These are phyloP conservation scores for Mycena vitilis DNA, from an alignment of 768 basidiomycete genomes.

Conservation along the genomic window DNA sequence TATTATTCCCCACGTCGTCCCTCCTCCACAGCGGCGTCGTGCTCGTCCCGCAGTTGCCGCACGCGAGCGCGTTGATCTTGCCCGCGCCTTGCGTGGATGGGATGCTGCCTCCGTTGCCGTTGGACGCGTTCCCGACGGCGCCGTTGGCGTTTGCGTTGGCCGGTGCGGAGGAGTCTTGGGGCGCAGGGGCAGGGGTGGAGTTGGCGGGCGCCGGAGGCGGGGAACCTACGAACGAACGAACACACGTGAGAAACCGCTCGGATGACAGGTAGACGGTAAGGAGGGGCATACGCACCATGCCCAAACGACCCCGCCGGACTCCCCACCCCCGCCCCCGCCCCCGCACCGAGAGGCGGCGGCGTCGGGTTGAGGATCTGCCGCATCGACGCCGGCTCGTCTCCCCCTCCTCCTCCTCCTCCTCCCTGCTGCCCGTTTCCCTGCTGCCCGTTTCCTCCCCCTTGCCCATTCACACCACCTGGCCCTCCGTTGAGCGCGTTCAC, in stretches of 20 bases:
- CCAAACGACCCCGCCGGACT: too few relatives aligned
- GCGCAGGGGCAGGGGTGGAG: background rate
- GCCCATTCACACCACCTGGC: too few relatives aligned
- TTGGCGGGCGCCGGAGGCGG: background rate
- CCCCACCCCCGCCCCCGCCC: too few relatives aligned
- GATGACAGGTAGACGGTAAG: too few relatives aligned
- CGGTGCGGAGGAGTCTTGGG: background rate
- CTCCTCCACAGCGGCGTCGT: constrained; percentile 92
- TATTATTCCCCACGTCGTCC: constrained; percentile 92
- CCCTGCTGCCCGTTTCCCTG: too few relatives aligned
- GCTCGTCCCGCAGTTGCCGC: constrained; percentile 90
- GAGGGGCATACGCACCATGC: too few relatives aligned
- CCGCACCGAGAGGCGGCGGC: constrained; percentile 16
- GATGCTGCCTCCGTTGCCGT: background rate
- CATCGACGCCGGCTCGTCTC: constrained; percentile 32
- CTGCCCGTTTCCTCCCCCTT: too few relatives aligned
- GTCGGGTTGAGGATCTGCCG: constrained; percentile 34
- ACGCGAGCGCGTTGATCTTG: constrained; percentile 79
- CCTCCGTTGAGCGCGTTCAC: too few relatives aligned
- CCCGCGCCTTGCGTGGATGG: background rate
- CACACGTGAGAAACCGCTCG: too few relatives aligned
- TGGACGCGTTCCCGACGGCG: too few relatives aligned
- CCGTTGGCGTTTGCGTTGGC: background rate
- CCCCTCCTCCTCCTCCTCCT: background rate
- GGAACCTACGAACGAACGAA: too few relatives aligned